phyloP scores from a whole-genome alignment of 495 filamentous ascomycete genomes.

The Hyaloscypha variabilis region DNA sequence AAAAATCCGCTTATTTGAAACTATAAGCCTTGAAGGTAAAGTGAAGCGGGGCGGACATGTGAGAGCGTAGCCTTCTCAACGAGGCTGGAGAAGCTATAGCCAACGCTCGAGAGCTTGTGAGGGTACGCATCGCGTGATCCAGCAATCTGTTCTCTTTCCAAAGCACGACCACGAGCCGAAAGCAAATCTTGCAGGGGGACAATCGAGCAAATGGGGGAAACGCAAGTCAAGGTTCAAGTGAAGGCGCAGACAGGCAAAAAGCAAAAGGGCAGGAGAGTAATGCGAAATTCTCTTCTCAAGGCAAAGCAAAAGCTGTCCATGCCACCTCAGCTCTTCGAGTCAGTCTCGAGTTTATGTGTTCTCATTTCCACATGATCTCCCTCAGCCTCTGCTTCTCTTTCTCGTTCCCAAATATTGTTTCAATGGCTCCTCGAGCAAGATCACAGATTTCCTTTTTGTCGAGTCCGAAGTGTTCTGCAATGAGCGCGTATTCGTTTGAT shows the following conservation, averaged over 20 bases:
- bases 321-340: not conserved
- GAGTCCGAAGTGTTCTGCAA: slow-evolving; percentile 70
- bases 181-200: too few relatives aligned
- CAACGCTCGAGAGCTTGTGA: too few relatives aligned
- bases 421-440: slow-evolving; percentile 58
- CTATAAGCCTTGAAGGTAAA: too few relatives aligned
- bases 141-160: too few relatives aligned
- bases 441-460: slow-evolving; percentile 53
- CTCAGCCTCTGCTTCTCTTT: slow-evolving; percentile 61
- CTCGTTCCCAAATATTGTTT: slow-evolving; percentile 66
- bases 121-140: too few relatives aligned
- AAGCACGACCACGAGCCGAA: too few relatives aligned
- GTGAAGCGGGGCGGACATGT: too few relatives aligned
- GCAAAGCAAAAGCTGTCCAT: not conserved
- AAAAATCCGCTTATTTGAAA: too few relatives aligned
- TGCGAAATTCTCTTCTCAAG: not conserved
- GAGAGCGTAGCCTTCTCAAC: too few relatives aligned
- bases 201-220: too few relatives aligned
- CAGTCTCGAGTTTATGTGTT: not conserved
- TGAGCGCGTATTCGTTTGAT: slow-evolving; percentile 79
- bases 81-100: too few relatives aligned
- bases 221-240: too few relatives aligned
- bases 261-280: not conserved
- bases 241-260: not conserved
- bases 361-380: slow-evolving; percentile 49